phyloP scores from a whole-genome alignment of 2,329 filamentous ascomycete genomes.

The Pleochaeta shiraiana region DNA sequence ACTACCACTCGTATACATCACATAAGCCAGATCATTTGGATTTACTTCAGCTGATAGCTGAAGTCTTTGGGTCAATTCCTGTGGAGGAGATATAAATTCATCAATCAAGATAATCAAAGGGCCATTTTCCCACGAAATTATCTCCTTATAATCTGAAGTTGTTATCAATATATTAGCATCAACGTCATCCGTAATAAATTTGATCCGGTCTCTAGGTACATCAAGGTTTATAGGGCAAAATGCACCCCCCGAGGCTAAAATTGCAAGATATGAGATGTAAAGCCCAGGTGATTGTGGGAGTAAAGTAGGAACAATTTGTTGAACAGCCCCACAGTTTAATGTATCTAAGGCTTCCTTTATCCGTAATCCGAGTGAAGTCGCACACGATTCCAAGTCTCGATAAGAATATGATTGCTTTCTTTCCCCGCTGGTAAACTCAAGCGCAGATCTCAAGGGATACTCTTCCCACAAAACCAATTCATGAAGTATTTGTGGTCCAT shows the following conservation, averaged over 20 bases:
- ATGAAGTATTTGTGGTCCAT: constrained; percentile 35
- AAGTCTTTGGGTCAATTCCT: not conserved
- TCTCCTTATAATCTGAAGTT: constrained; percentile 24
- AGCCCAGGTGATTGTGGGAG: constrained; percentile 56
- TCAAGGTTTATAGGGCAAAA: constrained; percentile 74
- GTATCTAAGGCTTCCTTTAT: constrained; percentile 6
- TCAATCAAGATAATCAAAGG: constrained; percentile 23
- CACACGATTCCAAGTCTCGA: constrained; percentile 22
- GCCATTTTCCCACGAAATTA: constrained; percentile 20
- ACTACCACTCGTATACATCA: constrained; percentile 87
- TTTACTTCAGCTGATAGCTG: constrained; percentile 7
- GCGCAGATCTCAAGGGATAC: constrained; percentile 25
- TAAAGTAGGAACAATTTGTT: constrained; percentile 48
- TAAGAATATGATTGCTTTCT: constrained; percentile 14
- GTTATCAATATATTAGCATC: constrained; percentile 47
- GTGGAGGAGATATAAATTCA: constrained; percentile 12
- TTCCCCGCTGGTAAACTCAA: constrained; percentile 38
- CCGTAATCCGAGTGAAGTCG: constrained; percentile 10
- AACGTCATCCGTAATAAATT: constrained; percentile 64
- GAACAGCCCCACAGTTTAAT: constrained; percentile 7
- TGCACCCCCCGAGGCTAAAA: constrained; percentile 61
- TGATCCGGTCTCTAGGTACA: constrained; percentile 51
- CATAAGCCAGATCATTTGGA: constrained; percentile 40
- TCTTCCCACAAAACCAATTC: constrained; percentile 32
- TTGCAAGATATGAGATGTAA: constrained; percentile 55